Base-by-base conservation (phyloP, 2,329 filamentous ascomycete genomes). In the Reticulascus tulasneorum region DNA sequence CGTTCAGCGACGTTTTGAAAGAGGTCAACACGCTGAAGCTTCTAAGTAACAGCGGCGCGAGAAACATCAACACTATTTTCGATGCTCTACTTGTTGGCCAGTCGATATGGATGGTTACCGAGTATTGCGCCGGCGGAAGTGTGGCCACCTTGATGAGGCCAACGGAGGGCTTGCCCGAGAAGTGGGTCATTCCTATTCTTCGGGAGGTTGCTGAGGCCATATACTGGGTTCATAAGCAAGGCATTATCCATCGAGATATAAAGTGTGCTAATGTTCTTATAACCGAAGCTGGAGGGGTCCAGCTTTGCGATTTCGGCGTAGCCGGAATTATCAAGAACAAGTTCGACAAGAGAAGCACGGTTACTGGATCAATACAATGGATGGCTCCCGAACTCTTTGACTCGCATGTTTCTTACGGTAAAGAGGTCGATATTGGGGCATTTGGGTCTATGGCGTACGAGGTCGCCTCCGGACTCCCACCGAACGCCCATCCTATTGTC, bases 271-370 rank as follows among this genome's bases (percentile, higher is more conserved):
- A 93, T 52, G 82, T 93, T 21, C 71, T 91, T 37, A 78, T 93
- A 43, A 85, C 82, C 6, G 86, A 91, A 58, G 73, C 79, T 23
- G 86, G 86, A 17, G 68, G 77, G 19, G 83, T 93, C 7, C 86
- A 93, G 56, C 73, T 93, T 22, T 89, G 86, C 54, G 86, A 93
- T 54, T 93, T 93, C 57, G 86, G 87, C 46, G 85, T 93, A 30
- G 84, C 86, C 19, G 85, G 84, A 28, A 77, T 87, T 29, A 76
- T 90, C 38, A 84, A 90, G 54, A 82, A 73, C 26, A 82, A 85
- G 47, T 73, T 81, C 36, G 81, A 85, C 50, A 93, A 93, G 61
- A 71, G 86, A 35, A 82, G 82, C 5, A 91, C 86, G 1, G 82
- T 91, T 31, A 84, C 91, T 37, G 86, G 86, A 16, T 93, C 87